Conservation (phyloP, 164 flowering plant species). For the Sextonia rubra region DNA sequence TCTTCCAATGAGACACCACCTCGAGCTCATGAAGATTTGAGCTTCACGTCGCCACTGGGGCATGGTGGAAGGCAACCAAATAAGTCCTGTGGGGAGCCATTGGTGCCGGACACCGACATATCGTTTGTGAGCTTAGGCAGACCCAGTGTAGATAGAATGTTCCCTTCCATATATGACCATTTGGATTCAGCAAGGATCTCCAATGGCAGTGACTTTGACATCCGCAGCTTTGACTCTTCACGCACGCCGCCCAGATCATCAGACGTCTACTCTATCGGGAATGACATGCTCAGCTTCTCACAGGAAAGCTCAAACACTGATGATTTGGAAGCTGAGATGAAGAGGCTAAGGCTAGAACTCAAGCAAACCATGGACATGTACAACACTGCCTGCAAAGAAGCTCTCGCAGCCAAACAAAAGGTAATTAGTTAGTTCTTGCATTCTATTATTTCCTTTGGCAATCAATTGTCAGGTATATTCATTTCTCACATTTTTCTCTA, state of each 20-base stretch:
- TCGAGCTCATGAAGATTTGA: neutral
- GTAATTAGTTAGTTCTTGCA: slow-evolving; percentile 17
- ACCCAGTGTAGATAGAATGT: slow-evolving; percentile 48
- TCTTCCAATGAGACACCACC: neutral
- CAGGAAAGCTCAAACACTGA: slow-evolving; percentile 26
- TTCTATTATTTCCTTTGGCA: neutral
- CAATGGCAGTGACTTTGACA: slow-evolving; percentile 27
- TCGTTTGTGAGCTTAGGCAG: slow-evolving; percentile 60
- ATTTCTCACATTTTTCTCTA: too few species aligned
- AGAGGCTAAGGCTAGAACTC: slow-evolving; percentile 60
- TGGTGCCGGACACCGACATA: slow-evolving; percentile 43
- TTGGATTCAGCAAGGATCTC: slow-evolving; percentile 29
- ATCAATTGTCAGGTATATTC: too few species aligned
- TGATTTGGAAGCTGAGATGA: slow-evolving; percentile 66
- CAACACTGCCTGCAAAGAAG: slow-evolving; percentile 71
- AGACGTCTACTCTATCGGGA: slow-evolving; percentile 12
- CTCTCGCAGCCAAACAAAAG: slow-evolving; percentile 62
- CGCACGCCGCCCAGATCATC: slow-evolving; percentile 21
- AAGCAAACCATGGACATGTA: slow-evolving; percentile 77
- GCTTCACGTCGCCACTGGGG: slow-evolving; percentile 34
- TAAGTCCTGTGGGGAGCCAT: slow-evolving; percentile 18
- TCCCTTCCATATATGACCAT: slow-evolving; percentile 28
- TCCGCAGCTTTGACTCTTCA: slow-evolving; percentile 33
- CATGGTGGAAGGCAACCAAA: slow-evolving; percentile 19
- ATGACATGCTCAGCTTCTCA: slow-evolving; percentile 22